These are phyloP conservation scores for Claviceps sp. DNA, from an alignment of 2,329 filamentous ascomycete species.

Conservation along the genomic window DNA sequence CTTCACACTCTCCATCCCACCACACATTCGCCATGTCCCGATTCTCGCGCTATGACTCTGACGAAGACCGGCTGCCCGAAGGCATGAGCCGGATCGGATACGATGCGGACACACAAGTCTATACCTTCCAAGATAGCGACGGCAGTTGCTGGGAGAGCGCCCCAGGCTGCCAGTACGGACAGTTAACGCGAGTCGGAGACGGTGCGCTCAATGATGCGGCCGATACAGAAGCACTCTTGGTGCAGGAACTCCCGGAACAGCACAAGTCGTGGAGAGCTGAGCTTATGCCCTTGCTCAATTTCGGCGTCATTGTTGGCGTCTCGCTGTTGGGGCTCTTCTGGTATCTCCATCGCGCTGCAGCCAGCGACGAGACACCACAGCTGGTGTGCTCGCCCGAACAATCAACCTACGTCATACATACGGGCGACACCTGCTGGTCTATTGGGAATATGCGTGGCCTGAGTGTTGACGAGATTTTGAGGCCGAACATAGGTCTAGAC, in stretches of 20 bases:
- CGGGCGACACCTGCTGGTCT: slow-evolving; percentile 40
- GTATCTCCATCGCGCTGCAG: slow-evolving; percentile 26
- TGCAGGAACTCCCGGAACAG: slow-evolving; percentile 9
- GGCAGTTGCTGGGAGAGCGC: slow-evolving; percentile 37
- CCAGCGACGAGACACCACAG: slow-evolving; percentile 1
- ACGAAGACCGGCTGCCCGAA: slow-evolving; percentile 38
- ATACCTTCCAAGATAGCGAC: slow-evolving; percentile 36
- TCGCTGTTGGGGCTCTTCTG: slow-evolving; percentile 37
- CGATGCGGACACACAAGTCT: slow-evolving; percentile 39
- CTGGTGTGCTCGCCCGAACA: slow-evolving; percentile 14
- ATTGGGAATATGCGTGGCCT: slow-evolving; percentile 31
- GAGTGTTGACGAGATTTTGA: slow-evolving; percentile 31
- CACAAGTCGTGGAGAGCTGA: slow-evolving; percentile 36
- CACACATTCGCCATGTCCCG: slow-evolving; percentile 22
- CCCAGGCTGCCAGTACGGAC: slow-evolving; percentile 36
- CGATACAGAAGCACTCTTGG: slow-evolving; percentile 20
- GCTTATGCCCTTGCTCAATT: slow-evolving; percentile 43
- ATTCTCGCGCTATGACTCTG: slow-evolving; percentile 29
- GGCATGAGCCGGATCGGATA: slow-evolving; percentile 43
- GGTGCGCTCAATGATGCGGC: slow-evolving; percentile 13
- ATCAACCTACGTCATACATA: slow-evolving; percentile 26
- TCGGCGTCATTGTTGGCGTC: slow-evolving; percentile 39
- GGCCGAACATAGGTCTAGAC: slow-evolving; percentile 30
- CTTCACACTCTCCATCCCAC: background rate
- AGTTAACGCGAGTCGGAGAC: slow-evolving; percentile 26